phyloP scores from a whole-genome alignment of 768 basidiomycete species.

The Lepiota brunneoincarnata region DNA sequence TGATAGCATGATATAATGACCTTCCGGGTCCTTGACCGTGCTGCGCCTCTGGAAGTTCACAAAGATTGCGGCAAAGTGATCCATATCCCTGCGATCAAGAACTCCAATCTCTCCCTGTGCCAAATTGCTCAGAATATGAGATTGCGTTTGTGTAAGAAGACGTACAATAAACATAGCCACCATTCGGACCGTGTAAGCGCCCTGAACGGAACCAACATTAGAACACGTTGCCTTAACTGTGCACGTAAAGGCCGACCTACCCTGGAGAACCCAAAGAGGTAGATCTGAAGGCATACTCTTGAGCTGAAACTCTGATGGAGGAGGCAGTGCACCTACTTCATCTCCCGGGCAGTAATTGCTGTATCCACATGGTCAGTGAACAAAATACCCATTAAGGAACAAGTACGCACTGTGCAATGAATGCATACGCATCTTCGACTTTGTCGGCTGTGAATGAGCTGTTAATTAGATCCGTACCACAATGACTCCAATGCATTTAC shows the following conservation, averaged over 20 bases:
- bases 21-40: slow-evolving; percentile 43
- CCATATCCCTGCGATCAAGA: slow-evolving; percentile 71
- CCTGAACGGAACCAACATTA: slow-evolving; percentile 34
- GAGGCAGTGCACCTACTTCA: slow-evolving; percentile 42
- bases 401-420: slow-evolving; percentile 67
- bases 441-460: slow-evolving; percentile 48
- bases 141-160: not conserved
- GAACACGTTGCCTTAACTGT: not conserved
- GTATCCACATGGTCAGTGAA: not conserved
- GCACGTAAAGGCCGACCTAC: slow-evolving; percentile 31
- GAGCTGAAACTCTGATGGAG: slow-evolving; percentile 2
- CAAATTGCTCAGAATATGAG: not conserved
- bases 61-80: slow-evolving; percentile 65
- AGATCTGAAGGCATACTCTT: slow-evolving; percentile 45
- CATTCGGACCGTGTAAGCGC: slow-evolving; percentile 77
- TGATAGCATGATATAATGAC: slow-evolving; percentile 24
- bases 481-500: slow-evolving; percentile 30
- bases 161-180: slow-evolving; percentile 66
- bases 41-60: slow-evolving; percentile 59
- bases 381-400: not conserved
- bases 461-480: slow-evolving; percentile 2
- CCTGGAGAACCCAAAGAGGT: slow-evolving; percentile 76
- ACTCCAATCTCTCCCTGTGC: slow-evolving; percentile 66
- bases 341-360: slow-evolving; percentile 74
- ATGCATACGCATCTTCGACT: slow-evolving; percentile 78